Conservation (phyloP, 73 alveolate genomes). For the Paramecium pentaurelia region DNA sequence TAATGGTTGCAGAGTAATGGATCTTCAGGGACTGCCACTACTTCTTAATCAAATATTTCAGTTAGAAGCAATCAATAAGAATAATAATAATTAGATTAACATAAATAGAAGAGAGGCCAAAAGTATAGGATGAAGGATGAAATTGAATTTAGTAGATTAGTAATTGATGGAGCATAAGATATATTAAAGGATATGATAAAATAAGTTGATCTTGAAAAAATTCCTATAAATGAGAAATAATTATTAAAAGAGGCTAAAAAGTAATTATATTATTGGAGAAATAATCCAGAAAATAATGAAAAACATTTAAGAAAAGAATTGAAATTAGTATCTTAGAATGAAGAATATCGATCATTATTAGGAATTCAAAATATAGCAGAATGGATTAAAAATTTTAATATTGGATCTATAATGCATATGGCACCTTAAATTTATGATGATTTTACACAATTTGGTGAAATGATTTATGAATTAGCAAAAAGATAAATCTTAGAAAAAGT, state of each 20-base stretch:
- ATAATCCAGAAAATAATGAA: constrained; percentile 60
- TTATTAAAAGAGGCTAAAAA: constrained; percentile 48
- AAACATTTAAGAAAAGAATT: constrained; percentile 57
- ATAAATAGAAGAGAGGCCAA: neutral
- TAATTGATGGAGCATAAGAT: constrained; percentile 8
- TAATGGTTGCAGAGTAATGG: neutral
- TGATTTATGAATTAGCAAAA: constrained; percentile 55
- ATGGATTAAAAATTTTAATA: constrained; percentile 49
- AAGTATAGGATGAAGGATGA: constrained; percentile 34
- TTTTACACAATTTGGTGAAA: constrained; percentile 41
- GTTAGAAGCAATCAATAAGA: neutral
- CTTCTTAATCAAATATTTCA: neutral
- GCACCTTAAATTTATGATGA: constrained; percentile 29
- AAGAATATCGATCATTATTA: constrained; percentile 42
- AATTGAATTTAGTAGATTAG: constrained; percentile 37
- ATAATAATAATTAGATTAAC: neutral
- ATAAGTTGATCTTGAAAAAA: constrained; percentile 20
- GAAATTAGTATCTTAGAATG: constrained; percentile 3
- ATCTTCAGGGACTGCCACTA: constrained; percentile 15
- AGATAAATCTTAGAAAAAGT: constrained; percentile 43
- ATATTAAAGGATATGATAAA: constrained; percentile 44
- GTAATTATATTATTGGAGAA: constrained; percentile 52
- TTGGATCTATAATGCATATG: constrained; percentile 62
- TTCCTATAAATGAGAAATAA: constrained; percentile 7
- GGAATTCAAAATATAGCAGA: constrained; percentile 51